phyloP scores from a whole-genome alignment of 805 yeast genomes.

The Candida sakaeoensis region DNA sequence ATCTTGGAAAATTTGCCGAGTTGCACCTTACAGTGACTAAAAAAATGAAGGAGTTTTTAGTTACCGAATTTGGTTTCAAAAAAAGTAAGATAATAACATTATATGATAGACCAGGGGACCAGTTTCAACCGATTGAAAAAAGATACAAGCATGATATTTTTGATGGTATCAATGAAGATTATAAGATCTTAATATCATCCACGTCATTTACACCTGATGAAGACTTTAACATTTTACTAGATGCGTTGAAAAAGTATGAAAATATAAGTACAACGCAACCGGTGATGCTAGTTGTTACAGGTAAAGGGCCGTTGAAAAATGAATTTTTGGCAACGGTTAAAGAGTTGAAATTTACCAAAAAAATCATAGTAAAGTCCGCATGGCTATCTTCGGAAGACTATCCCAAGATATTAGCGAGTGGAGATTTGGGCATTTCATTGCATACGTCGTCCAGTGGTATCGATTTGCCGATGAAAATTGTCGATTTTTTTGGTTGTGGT shows the following conservation, averaged over 20 bases:
- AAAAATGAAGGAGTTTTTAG: conserved; percentile 62
- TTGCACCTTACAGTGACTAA: conserved; percentile 78
- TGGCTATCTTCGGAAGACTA: conserved; percentile 83
- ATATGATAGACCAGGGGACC: conserved; percentile 81
- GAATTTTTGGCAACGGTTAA: conserved; percentile 48
- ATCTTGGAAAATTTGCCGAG: conserved; percentile 61
- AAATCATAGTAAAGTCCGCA: conserved; percentile 55
- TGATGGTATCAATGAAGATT: conserved; percentile 26
- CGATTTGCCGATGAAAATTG: conserved; percentile 95
- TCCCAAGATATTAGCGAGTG: conserved; percentile 67
- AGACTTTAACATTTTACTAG: conserved; percentile 67
- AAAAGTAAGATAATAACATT: conserved; percentile 53
- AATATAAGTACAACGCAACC: conserved; percentile 42
- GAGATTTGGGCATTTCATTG: conserved; percentile 85
- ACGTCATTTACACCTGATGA: conserved; percentile 97
- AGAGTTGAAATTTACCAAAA: conserved; percentile 31
- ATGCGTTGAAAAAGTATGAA: conserved; percentile 65
- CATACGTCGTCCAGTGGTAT: conserved; percentile 91
- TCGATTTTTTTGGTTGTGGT: conserved; percentile 95
- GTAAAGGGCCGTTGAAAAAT: conserved; percentile 82
- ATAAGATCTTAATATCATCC: conserved; percentile 73
- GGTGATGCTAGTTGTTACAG: conserved; percentile 80
- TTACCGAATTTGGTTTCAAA: conserved; percentile 49
- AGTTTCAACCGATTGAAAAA: conserved; percentile 51
- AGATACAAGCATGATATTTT: conserved; percentile 21